Evolutionary conservation across 2,329 filamentous ascomycete species (phyloP).

Genomic region (Hypoxylon sp.): DNA sequence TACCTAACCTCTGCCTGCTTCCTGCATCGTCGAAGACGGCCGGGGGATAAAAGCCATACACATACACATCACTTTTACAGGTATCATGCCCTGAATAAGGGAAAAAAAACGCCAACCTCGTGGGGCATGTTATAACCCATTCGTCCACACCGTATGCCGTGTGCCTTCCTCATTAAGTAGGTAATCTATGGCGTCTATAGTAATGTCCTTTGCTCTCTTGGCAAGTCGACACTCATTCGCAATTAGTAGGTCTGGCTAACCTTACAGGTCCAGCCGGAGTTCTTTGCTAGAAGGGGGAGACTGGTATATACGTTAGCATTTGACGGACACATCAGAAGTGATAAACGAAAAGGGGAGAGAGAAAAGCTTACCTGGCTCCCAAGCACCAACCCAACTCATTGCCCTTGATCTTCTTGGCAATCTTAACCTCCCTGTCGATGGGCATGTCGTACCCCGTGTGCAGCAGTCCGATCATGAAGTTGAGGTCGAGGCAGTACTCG

Average conservation of each 20-base stretch:
- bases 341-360: slow-evolving; percentile 4
- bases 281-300: slow-evolving; percentile 82
- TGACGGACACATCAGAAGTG: neutral
- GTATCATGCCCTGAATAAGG: slow-evolving; percentile 19
- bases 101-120: slow-evolving; percentile 34
- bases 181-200: slow-evolving; percentile 33
- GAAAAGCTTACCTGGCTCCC: slow-evolving; percentile 81
- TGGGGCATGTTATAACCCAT: slow-evolving; percentile 16
- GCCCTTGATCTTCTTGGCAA: slow-evolving; percentile 97
- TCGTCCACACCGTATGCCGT: slow-evolving; percentile 10
- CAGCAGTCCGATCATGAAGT: slow-evolving; percentile 92
- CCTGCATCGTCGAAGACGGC: slow-evolving; percentile 13
- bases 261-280: slow-evolving; percentile 91
- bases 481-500: slow-evolving; percentile 94
- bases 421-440: slow-evolving; percentile 93
- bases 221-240: neutral
- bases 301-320: slow-evolving; percentile 63
- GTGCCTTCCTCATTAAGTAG: slow-evolving; percentile 28
- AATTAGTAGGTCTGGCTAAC: slow-evolving; percentile 77
- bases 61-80: slow-evolving; percentile 17
- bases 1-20: slow-evolving; percentile 14
- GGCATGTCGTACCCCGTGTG: slow-evolving; percentile 99
- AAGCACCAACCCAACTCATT: slow-evolving; percentile 99
- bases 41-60: neutral
- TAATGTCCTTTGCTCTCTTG: slow-evolving; percentile 6